Conservation (phyloP, 1,139 yeast genomes). For the Sugiyamaella sp. region DNA sequence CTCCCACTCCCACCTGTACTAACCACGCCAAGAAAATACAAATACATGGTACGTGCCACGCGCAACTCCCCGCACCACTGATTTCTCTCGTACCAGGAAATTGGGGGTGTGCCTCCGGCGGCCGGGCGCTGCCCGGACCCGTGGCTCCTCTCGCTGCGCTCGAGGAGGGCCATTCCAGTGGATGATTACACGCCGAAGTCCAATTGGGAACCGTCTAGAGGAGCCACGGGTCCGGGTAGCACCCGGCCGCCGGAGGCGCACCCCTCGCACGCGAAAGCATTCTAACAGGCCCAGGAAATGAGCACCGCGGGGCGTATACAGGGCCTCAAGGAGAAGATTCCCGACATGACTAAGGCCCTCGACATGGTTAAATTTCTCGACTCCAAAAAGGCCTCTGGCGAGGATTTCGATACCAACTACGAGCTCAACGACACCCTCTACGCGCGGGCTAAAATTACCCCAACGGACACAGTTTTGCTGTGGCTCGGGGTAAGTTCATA, state of each 20-base stretch:
- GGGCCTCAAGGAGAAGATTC: slow-evolving; percentile 74
- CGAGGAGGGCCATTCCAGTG: not conserved
- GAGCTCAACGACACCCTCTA: slow-evolving; percentile 92
- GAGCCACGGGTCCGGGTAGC: too few species aligned
- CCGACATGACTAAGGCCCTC: slow-evolving; percentile 85
- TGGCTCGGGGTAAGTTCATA: slow-evolving; percentile 73
- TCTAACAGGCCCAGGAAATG: slow-evolving; percentile 42
- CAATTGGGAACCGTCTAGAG: not conserved
- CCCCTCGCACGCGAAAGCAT: not conserved
- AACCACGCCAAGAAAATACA: slow-evolving; percentile 52
- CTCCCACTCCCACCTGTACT: not conserved
- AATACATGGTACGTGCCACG: slow-evolving; percentile 65
- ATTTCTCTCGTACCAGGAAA: too few species aligned
- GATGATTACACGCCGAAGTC: not conserved
- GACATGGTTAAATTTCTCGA: slow-evolving; percentile 68
- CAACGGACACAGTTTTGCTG: slow-evolving; percentile 68
- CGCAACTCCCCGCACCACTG: too few species aligned
- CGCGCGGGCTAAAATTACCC: slow-evolving; percentile 72
- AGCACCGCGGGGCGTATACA: slow-evolving; percentile 71
- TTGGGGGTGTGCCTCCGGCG: not conserved
- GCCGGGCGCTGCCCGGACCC: not conserved
- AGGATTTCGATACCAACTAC: slow-evolving; percentile 67
- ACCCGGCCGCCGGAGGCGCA: too few species aligned
- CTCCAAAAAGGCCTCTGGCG: slow-evolving; percentile 49
- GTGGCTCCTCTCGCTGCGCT: not conserved